Evolutionary conservation across 129 eudicot genomes (phyloP), one percentile per base, ranked within the genome.

Genomic region (Erigeron canadensis): DNA sequence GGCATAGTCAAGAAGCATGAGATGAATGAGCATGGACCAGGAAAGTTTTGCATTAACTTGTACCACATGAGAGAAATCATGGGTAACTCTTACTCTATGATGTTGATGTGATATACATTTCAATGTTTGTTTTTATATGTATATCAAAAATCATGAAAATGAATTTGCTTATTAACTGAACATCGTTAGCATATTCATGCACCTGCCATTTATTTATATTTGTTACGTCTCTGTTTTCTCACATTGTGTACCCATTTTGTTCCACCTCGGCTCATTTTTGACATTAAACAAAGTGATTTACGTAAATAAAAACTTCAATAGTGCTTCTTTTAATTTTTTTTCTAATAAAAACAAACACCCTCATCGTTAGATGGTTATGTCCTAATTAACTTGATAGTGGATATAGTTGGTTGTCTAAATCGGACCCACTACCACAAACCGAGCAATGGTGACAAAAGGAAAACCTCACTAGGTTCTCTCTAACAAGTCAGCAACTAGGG

Each of bases 1-100:
- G 73, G 79, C 65, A 65, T 7, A 66, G 53, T 54, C 40, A 75
- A 50, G 66, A 75, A 75, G 66, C 16, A 65, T 65, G 73, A 74
- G 55, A 63, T 18, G 63, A 65, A 63, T 18, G 63, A 65, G 43
- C 39, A 75, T 75, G 79, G 73, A 75, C 13, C 73, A 40, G 54
- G 46, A 65, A 19, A 10, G 28, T 43, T 43, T 67, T 43, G 46
- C 72, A 40, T 55, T 75, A 43, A 45, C 34, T 66, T 56, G 37
- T 51, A 59, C 7, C 73, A 56, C 40, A 67, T 75, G 79, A 66
- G 41, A 58, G 38, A 65, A 23, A 48, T 41, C 48, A 54, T 75
- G 66, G 71, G 66, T 55, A 65, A 56, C 67, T 55, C 73, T 55
- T 28, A 59, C 60, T 23, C n/a, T n/a, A n/a, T n/a, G 56, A 57